These are phyloP conservation scores for Pyrenophora teres DNA, from an alignment of 2,329 filamentous ascomycete genomes.

Conservation along the genomic window DNA sequence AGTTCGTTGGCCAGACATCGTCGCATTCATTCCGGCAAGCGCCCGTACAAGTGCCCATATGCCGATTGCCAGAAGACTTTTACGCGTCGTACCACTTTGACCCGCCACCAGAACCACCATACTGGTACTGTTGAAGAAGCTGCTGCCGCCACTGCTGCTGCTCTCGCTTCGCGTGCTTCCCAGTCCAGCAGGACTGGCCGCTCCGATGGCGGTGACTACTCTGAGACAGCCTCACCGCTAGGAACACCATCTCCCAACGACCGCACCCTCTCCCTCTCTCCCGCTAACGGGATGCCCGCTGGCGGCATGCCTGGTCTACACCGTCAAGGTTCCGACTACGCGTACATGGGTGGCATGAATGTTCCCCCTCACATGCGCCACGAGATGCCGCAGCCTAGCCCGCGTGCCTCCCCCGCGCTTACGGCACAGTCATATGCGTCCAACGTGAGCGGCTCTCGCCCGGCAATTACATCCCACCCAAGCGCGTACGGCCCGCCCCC, in stretches of 20 bases:
- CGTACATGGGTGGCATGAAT: slow-evolving; percentile 77
- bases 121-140: slow-evolving; percentile 94
- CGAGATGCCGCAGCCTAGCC: slow-evolving; percentile 73
- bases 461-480: slow-evolving; percentile 81
- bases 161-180: slow-evolving; percentile 65
- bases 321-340: slow-evolving; percentile 70
- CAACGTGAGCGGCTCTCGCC: slow-evolving; percentile 56
- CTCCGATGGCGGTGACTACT: slow-evolving; percentile 73
- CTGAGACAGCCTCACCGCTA: slow-evolving; percentile 72
- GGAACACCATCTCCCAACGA: slow-evolving; percentile 85
- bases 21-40: slow-evolving; percentile 91
- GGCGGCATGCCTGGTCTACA: slow-evolving; percentile 68
- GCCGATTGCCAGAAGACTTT: slow-evolving; percentile 99
- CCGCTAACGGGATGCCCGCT: slow-evolving; percentile 72
- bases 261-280: slow-evolving; percentile 77
- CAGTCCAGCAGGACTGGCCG: slow-evolving; percentile 58
- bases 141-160: slow-evolving; percentile 84
- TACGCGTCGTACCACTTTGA: slow-evolving; percentile 91
- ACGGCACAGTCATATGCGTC: slow-evolving; percentile 68
- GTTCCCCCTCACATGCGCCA: slow-evolving; percentile 81
- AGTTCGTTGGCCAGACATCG: slow-evolving; percentile 92
- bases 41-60: slow-evolving; percentile 96
- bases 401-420: slow-evolving; percentile 65
- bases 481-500: slow-evolving; percentile 79
- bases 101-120: slow-evolving; percentile 93